These are phyloP conservation scores for Fusarium sp. DNA, from an alignment of 2,329 filamentous ascomycete species.

Conservation along the genomic window DNA sequence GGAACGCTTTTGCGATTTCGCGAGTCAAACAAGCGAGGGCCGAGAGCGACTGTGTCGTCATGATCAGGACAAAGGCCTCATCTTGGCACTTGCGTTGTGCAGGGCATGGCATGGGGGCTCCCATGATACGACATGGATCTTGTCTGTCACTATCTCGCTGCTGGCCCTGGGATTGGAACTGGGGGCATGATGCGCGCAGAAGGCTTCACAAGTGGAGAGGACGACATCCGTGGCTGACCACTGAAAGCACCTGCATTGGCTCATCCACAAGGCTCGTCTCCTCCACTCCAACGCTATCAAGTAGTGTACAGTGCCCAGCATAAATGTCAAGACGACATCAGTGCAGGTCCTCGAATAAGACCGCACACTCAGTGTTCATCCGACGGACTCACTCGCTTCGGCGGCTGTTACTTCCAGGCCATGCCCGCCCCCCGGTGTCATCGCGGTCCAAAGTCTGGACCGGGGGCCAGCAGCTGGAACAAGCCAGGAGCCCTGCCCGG, in stretches of 20 bases:
- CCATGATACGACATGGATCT: conserved; percentile 21
- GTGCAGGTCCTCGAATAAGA: neutral
- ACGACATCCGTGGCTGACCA: conserved; percentile 30
- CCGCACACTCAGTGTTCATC: neutral
- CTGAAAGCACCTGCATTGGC: conserved; percentile 35
- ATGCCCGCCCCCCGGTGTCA: neutral
- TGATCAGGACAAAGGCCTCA: conserved; percentile 36
- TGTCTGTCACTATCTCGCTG: conserved; percentile 23
- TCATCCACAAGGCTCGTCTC: conserved; percentile 14
- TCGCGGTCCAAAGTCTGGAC: conserved; percentile 9
- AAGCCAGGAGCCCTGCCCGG: conserved; percentile 1
- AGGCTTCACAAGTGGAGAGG: conserved; percentile 24
- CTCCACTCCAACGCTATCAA: conserved; percentile 16
- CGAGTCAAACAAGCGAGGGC: neutral
- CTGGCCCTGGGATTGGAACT: conserved; percentile 11
- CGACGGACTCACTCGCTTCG: neutral
- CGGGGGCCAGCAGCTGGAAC: neutral
- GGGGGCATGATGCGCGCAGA: conserved; percentile 6
- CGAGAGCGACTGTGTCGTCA: conserved; percentile 19
- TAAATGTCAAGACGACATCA: neutral
- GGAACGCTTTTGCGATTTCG: neutral
- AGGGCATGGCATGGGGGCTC: neutral
- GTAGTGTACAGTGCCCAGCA: neutral
- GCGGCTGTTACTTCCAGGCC: neutral
- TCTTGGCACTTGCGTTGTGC: conserved; percentile 6